Evolutionary conservation across 352 stramenopile genomes (phyloP), one percentile per base, ranked within the genome.

Genomic region (Globisporangium mamillatum): DNA sequence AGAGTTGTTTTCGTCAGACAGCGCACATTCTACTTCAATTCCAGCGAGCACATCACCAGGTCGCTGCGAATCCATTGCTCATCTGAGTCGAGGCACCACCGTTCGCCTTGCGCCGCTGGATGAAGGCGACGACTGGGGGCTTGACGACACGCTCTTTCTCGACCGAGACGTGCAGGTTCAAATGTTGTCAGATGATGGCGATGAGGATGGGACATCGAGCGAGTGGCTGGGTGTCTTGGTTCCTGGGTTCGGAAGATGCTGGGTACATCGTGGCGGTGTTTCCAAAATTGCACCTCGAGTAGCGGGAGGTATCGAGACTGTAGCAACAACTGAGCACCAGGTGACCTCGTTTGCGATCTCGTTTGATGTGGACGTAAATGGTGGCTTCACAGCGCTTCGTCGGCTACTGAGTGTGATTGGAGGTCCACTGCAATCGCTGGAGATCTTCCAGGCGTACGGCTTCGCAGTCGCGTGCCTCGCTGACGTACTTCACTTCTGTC

Each of bases 361-460:
- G 12, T 57, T 65, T 9, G 60, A 65, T 32, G 18, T 57, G 8
- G 60, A 55, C 29, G 38, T 41, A 54, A n/a, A 65, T 9, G 60
- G 46, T 2, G 5, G 27, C 27, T 65, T 65, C 29, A 27, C 34
- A 24, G 44, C 60, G 14, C 60, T 65, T 34, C 60, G 60, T 16
- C 18, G 60, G 18, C 48, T 65, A 18, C 27, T 65, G 41, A 36
- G 60, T 24, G 41, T 24, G 8, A 56, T 58, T 4, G 60, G 60
- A 6, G 25, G 44, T n/a, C 25, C 60, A 2, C 25, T 65, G 18
- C 41, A 38, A 6, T 55, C 60, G 5, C 29, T 58, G 12, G 41
- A 65, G 60, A 38, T 65, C 20, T 55, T 57, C 27, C 60, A 65
- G 60, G 44, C 41, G 22, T 44, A 56, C 12, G 60, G 44, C 7